Base-by-base conservation (phyloP, 345 rosid genomes). In the Ailanthus altissimus region DNA sequence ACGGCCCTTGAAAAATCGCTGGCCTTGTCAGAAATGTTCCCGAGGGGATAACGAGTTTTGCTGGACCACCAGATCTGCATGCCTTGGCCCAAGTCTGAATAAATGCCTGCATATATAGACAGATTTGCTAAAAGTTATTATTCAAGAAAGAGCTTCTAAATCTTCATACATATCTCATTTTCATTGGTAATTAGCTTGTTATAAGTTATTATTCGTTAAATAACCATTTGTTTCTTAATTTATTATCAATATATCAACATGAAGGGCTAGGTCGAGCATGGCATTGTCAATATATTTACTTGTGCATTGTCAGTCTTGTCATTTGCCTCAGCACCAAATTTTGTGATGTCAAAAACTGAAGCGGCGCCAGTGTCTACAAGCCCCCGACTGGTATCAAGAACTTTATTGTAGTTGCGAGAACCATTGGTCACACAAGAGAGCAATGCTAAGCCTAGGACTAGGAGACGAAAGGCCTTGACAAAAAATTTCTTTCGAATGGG, bases 1-100 rank as follows among this genome's bases (percentile, higher is more conserved):
- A 92, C 20, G 97, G 97, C 51, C 97, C 97, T 51, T 82, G 80
- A 56, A 90, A 86, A 32, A 87, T 76, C 2, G 85, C 82, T 0
- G 89, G 88, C 9, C 90, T 81, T 6, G 83, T 51, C 60, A 88
- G 21, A 49, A 82, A 92, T 0, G 79, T 43, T 5, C 93, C 92
- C 3, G 66, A 28, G 13, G 93, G 94, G 25, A 92, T 63, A 1
- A 86, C 43, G 60, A 89, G 46, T 67, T 86, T 88, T 25, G 94
- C 89, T 16, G 90, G 81, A 23, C 63, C 77, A 21, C 79, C 49
- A 50, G 76, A 79, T 0, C 46, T 58, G 81, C 94, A 90, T 20
- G 88, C 91, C 42, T 86, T 85, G 43, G 62, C 73, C 97, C 97
- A 90, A 20, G 93, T 58, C 36, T 84, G 50, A 56, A 79, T 79